Base-by-base conservation (phyloP, 169 alveolate species). In the Cryptosporidium bovis region DNA sequence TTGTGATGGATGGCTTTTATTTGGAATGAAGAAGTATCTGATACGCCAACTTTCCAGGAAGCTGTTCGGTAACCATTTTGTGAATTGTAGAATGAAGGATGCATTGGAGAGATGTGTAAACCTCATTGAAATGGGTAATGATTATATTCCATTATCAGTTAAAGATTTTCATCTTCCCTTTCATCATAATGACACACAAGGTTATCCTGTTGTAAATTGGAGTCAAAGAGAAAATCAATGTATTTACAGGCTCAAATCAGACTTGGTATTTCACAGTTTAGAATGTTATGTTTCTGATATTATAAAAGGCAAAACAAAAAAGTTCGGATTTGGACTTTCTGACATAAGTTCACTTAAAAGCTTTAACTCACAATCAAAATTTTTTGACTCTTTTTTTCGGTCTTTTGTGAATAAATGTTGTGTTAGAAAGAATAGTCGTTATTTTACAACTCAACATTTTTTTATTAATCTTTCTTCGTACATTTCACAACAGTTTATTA, bases 381-480 rank as follows among this genome's bases (percentile, higher is more conserved):
- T 77, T 7, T 77, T 77, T 34, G 33, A 77, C 13, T 20, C 36
- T 20, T 77, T 60, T 77, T 36, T 77, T 18, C 71, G 56, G 51
- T 77, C 87, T 7, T 77, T 77, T 60, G 64, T 77, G 3, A 12
- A 5, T 20, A 77, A 48, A 62, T 66, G 40, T 40, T 56, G 87
- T 44, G 48, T 77, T 58, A 77, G 40, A 60, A 77, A 56, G 51
- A 77, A 77, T 34, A 51, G 51, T 44, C 24, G 71, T 10, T 58
- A 77, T 33, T 77, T 77, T 62, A 77, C 87, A 6, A 77, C 87
- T n/a, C 71, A 77, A 60, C 71, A 77, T 34, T 77, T 77, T 24
- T 77, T 77, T 77, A 24, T 44, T n/a, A 71, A 77, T 60, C 31
- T 77, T 18, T 68, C 64, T n/a, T 77, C 87, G 40, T 40, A 56